phyloP scores from a whole-genome alignment of 495 filamentous ascomycete genomes.

The Hyaloscypha bicolor region DNA sequence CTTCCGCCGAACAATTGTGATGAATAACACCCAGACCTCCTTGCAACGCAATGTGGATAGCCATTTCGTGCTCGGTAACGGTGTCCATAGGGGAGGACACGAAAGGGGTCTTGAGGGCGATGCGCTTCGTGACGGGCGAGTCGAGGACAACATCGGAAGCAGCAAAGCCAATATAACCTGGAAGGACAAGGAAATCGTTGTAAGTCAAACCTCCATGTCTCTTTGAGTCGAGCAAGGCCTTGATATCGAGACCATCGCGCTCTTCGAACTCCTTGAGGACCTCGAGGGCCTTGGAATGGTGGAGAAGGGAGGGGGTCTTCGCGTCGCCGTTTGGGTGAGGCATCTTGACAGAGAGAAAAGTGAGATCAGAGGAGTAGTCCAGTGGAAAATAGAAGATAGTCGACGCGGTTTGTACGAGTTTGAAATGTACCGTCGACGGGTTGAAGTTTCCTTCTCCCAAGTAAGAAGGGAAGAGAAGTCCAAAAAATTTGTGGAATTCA shows the following conservation, averaged over 20 bases:
- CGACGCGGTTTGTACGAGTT: conserved; percentile 17
- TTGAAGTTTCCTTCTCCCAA: conserved; percentile 62
- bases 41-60: conserved; percentile 96
- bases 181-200: conserved; percentile 64
- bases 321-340: conserved; percentile 68
- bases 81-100: conserved; percentile 99
- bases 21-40: conserved; percentile 97
- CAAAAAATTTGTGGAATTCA: conserved; percentile 42
- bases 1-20: conserved; percentile 95
- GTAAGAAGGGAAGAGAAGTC: conserved; percentile 52
- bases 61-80: conserved; percentile 98
- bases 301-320: conserved; percentile 40
- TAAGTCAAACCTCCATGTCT: conserved; percentile 86
- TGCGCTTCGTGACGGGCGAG: conserved; percentile 89
- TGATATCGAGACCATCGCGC: conserved; percentile 82
- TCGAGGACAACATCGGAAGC: conserved; percentile 89
- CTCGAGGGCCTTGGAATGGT: conserved; percentile 69
- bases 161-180: conserved; percentile 74
- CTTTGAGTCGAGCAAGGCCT: conserved; percentile 83
- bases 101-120: conserved; percentile 90
- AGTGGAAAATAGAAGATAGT: conserved; percentile 27
- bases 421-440: conserved; percentile 47
- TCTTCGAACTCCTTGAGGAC: conserved; percentile 73
- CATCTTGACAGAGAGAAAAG: conserved; percentile 53
- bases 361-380: conserved; percentile 9